Evolutionary conservation across 257 asterid genomes (phyloP), one percentile per base, ranked within the genome.

Genomic region (Rehmannia glutinosa): DNA sequence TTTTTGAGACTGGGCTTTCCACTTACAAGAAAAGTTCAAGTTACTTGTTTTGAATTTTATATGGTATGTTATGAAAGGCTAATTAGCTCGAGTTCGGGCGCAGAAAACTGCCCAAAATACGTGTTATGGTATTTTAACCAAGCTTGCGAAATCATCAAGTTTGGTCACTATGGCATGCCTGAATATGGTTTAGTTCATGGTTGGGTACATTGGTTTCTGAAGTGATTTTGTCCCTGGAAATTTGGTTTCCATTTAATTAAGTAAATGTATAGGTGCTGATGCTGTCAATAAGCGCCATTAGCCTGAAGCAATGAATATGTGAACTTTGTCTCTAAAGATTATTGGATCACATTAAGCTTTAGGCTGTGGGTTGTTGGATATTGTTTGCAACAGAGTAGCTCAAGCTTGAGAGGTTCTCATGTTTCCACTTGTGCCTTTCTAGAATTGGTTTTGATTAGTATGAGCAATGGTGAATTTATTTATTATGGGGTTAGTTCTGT

Each of bases 1-100:
- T 23, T 56, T 16, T 77, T 53, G 35, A 64, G 54, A 62, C 55
- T 13, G 62, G 71, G 64, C 24, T 21, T 32, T 50, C 72, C 17
- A 39, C 53, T 57, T 61, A 4, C 55, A 8, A 21, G 74, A 16
- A 59, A 53, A 17, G 53, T 38, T 36, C 52, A 47, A 57, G 68
- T 42, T 71, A 41, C 28, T 45, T 59, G 36, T n/a, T 39, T 23
- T 42, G 13, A 21, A 62, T 58, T 24, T 32, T 35, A 52, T 35
- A 46, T 2, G 50, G 63, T 47, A 21, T 45, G 45, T 28, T 42
- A 36, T 36, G 70, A 33, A 38, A 53, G 21, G 46, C 49, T 17
- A 46, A 28, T 2, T 38, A 46, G 55, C 35, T 30, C 7, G 32
- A 23, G 59, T 20, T 13, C 17, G 62, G n/a, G 60, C 23, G 19